Base-by-base conservation (phyloP, 1,139 yeast species). In the Candida tropicalis region DNA sequence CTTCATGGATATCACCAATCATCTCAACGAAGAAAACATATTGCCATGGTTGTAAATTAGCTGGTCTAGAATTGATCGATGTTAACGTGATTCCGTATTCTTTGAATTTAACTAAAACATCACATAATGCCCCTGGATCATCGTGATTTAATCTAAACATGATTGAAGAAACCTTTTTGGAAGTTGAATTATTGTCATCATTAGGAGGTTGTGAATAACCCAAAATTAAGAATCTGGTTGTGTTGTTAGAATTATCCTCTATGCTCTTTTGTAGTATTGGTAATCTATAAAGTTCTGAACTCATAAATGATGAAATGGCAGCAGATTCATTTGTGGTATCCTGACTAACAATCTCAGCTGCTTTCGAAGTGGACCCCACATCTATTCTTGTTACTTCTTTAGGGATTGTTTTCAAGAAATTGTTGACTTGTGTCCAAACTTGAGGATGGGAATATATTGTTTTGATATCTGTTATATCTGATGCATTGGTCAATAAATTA, bases 401-500 rank as follows among this genome's bases (percentile, higher is more conserved):
- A 1, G 61, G 56, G 40, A 71, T 54, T 3, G 61, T 51, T n/a
- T 60, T 57, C 40, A 86, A 59, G 59, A 82, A 84, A 10, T 69
- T 61, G 2, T 77, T 71, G 36, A 88, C 84, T 60, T 93, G 99
- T 3, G 97, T 95, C 99, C 99, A 93, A 0, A 90, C 99, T 60
- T 93, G 99, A 3, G 99, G 98, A 62, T 93, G 99, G 2, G 97
- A 86, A 65, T 87, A 87, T 20, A 93, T 75, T 31, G 75, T 78
- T 12, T 66, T 65, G 42, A 84, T 74, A 13, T 75, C 61, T 1
- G 66, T 56, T 1, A 82, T 54, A 25, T 70, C 70, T 13, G 59
- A 60, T 2, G 78, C 69, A 39, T 75, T 70, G 1, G 84, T 70
- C 42, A 90, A 71, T 41, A 91, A 68, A 59, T 85, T 84, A 65